A percentile compares a stretch with the other conserved stretches of the same genome.
These are phyloP conservation scores for Rosa hybrid DNA, from an alignment of 331 rosid species.

Conservation along the genomic window DNA sequence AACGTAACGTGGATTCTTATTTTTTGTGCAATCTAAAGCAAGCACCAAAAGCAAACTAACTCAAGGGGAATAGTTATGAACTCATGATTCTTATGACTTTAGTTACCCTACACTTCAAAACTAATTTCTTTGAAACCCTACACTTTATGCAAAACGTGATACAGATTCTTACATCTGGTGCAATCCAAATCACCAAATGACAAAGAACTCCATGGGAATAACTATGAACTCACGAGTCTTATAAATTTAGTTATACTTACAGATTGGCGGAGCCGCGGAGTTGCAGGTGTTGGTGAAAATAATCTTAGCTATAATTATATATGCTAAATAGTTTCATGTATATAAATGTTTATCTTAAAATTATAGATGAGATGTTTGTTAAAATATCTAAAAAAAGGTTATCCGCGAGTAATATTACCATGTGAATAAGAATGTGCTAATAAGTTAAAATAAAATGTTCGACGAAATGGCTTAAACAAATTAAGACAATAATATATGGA, in stretches of 20 bases:
- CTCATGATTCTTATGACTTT: neutral
- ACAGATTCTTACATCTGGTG: neutral
- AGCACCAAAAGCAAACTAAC: neutral
- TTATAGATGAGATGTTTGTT: too few relatives aligned
- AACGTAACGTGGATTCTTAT: neutral
- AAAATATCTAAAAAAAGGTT: too few relatives aligned
- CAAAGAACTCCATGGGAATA: neutral
- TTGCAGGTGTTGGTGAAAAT: too few relatives aligned
- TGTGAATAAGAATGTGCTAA: too few relatives aligned
- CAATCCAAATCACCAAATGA: neutral
- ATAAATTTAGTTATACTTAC: neutral
- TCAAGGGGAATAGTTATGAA: neutral
- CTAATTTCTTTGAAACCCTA: neutral
- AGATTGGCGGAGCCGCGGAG: too few relatives aligned
- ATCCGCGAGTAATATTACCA: too few relatives aligned
- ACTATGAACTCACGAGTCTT: neutral
- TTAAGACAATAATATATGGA: too few relatives aligned
- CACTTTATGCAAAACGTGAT: neutral
- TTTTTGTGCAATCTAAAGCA: neutral
- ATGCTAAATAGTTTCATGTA: too few relatives aligned
- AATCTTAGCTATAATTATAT: too few relatives aligned
- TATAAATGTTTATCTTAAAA: too few relatives aligned
- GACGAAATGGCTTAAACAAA: too few relatives aligned
- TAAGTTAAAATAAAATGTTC: too few relatives aligned
- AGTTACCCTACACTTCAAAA: neutral